Conservation (phyloP, 169 alveolate genomes). For the Neospora caninum region DNA sequence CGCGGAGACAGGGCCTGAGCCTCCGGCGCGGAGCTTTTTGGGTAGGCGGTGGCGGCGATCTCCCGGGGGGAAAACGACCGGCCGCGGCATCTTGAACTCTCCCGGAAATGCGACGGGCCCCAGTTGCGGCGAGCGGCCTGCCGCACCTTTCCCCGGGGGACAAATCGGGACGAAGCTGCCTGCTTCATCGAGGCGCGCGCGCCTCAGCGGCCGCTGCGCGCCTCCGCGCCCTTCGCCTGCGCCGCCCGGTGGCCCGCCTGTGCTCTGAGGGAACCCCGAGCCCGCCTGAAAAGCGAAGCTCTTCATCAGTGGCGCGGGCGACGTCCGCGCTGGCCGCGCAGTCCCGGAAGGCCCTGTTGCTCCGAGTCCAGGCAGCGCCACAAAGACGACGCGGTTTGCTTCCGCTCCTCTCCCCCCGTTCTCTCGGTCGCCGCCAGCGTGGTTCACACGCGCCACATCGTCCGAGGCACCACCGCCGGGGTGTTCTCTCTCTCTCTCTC, state of each 20-base stretch:
- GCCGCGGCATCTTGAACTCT: background rate
- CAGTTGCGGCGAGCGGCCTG: background rate
- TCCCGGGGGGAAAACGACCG: background rate
- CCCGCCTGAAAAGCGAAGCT: no score
- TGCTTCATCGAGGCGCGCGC: slow-evolving; percentile 3
- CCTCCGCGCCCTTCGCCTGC: background rate
- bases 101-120: background rate
- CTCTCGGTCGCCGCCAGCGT: no score
- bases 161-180: background rate
- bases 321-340: no score
- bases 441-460: background rate
- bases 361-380: background rate
- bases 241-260: background rate
- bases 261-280: no score
- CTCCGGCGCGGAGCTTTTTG: background rate
- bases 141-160: background rate
- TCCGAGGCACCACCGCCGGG: background rate
- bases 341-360: background rate
- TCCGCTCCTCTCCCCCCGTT: background rate
- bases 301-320: no score
- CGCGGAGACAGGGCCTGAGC: no score
- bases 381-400: background rate
- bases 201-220: background rate
- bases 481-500: background rate
- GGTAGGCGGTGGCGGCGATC: background rate